Evolutionary conservation across 352 stramenopile genomes (phyloP), one percentile per base, ranked within the genome.

Genomic region (Nothophytophthora sp.): DNA sequence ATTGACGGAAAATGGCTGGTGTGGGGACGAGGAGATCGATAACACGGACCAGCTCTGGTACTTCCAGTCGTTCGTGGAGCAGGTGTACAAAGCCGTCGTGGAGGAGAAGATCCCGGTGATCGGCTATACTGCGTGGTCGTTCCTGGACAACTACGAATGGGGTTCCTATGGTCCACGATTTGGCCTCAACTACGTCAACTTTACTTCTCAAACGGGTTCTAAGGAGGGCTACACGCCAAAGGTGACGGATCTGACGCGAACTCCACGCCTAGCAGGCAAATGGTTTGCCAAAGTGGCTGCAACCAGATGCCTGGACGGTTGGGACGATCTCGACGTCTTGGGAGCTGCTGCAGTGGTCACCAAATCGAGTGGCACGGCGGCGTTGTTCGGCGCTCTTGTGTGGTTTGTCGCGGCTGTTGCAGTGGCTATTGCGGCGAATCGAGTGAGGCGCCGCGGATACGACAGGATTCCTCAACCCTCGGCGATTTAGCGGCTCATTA

Each of bases 121-220:
- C 27, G 51, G 51, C 8, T 53, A 60, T 42, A 60, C 51, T 35
- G 51, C 51, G 18, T 60, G 51, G 51, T 60, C 51, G 13, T 63
- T 76, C 23, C 51, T 63, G 18, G 66, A 76, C 43, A 76, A 72
- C 35, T 66, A 66, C 20, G 68, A 60, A 48, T 76, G 66, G 39
- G 51, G 63, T 25, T 20, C 64, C 23, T 81, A 70, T 39, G 61
- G 69, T 16, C 60, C 67, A 36, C 73, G 76, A 32, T 88, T 85
- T 44, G 76, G 76, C 3, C 49, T 88, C 25, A 81, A 78, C 57
- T 81, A 81, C 57, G 70, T 88, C 32, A 75, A 88, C 40, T 88
- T 66, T 53, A 76, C 74, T 22, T 47, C 37, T n/a, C 43, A 72
- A 32, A 62, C 58, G 19, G 63, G 57, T 5, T 64, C 55, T 0